Evolutionary conservation across 2,329 filamentous ascomycete species (phyloP).

Genomic region (Ascochyta clinopodiicola): DNA sequence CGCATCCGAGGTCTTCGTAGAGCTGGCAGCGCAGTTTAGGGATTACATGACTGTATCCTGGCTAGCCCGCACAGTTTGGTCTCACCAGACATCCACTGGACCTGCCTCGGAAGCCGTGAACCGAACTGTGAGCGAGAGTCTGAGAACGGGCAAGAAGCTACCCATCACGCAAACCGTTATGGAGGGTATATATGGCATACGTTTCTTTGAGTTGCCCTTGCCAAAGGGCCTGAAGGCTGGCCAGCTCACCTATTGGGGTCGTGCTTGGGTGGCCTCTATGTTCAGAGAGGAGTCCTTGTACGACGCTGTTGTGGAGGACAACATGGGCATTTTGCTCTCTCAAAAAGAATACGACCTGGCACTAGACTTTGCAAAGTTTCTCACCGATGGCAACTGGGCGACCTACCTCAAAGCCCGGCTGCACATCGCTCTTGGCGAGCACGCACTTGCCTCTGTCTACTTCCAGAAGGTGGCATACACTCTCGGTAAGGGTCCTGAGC

Average conservation of each 20-base stretch:
- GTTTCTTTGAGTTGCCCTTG: conserved; percentile 40
- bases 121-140: conserved; percentile 32
- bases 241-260: conserved; percentile 55
- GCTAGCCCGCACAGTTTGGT: conserved; percentile 44
- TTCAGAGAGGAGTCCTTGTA: conserved; percentile 45
- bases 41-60: conserved; percentile 46
- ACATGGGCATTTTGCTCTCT: conserved; percentile 54
- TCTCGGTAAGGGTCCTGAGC: conserved; percentile 66
- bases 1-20: conserved; percentile 65
- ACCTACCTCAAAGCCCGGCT: conserved; percentile 85
- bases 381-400: conserved; percentile 64
- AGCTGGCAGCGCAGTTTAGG: conserved; percentile 60
- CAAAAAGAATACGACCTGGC: conserved; percentile 58
- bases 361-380: conserved; percentile 70
- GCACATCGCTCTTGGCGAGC: conserved; percentile 74
- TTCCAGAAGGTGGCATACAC: conserved; percentile 86
- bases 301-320: conserved; percentile 47
- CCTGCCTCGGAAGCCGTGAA: conserved; percentile 35
- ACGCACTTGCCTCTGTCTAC: conserved; percentile 72
- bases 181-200: conserved; percentile 43
- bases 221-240: conserved; percentile 35
- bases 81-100: conserved; percentile 38
- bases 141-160: conserved; percentile 34
- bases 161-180: conserved; percentile 46
- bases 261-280: conserved; percentile 52